Conservation (phyloP, 352 stramenopile genomes). For the Poterioochromonas sp. region DNA sequence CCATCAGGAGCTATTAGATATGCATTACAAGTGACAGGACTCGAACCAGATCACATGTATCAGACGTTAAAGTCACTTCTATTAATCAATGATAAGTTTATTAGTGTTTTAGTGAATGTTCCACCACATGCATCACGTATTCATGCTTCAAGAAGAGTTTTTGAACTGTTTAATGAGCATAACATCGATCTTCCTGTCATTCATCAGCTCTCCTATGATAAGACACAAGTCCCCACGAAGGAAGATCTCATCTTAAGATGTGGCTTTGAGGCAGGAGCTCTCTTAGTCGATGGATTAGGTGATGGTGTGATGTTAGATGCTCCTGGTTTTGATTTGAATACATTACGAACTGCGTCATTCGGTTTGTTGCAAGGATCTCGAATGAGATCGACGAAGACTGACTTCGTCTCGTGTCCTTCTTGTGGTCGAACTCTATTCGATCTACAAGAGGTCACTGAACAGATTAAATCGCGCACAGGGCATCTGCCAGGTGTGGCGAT, state of each 20-base stretch:
- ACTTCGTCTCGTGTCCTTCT: slow-evolving; percentile 71
- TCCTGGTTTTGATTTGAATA: slow-evolving; percentile 55
- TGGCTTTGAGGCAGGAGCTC: slow-evolving; percentile 58
- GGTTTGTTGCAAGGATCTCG: slow-evolving; percentile 58
- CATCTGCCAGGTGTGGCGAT: slow-evolving; percentile 68
- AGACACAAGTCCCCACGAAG: slow-evolving; percentile 47
- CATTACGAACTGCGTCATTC: slow-evolving; percentile 60
- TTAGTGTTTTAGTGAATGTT: slow-evolving; percentile 46
- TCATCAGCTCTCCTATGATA: slow-evolving; percentile 59
- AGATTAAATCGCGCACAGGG: slow-evolving; percentile 60
- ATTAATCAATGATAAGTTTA: slow-evolving; percentile 27
- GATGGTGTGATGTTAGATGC: slow-evolving; percentile 66
- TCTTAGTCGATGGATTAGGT: slow-evolving; percentile 64
- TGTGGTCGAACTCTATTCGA: slow-evolving; percentile 73
- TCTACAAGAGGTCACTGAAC: slow-evolving; percentile 65
- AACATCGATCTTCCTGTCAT: slow-evolving; percentile 57
- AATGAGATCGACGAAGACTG: slow-evolving; percentile 71
- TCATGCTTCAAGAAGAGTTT: slow-evolving; percentile 59
- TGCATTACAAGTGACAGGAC: neutral
- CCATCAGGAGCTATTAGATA: neutral
- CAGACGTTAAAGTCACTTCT: neutral
- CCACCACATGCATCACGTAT: slow-evolving; percentile 54
- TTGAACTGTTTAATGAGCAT: slow-evolving; percentile 59
- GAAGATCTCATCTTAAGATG: slow-evolving; percentile 63
- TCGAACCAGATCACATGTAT: neutral